These are phyloP conservation scores for Plasmodium coatneyi DNA, from an alignment of 169 alveolate genomes.

Conservation along the genomic window DNA sequence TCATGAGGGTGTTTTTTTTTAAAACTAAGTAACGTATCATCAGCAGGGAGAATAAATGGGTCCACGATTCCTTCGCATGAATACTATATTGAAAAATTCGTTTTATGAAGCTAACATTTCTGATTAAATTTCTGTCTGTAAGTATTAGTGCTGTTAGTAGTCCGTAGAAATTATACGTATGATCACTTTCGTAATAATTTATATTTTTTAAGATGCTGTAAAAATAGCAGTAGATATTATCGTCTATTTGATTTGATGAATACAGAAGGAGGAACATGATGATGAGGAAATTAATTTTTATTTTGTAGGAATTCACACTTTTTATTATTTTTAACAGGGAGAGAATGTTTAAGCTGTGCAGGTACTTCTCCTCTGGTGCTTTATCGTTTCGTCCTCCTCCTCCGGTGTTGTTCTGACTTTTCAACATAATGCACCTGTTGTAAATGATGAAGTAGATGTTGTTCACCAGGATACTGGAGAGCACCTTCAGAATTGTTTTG, in stretches of 20 bases:
- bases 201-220: slow-evolving; percentile 41
- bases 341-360: slow-evolving; percentile 53
- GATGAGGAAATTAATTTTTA: slow-evolving; percentile 49
- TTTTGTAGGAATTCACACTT: slow-evolving; percentile 54
- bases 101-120: slow-evolving; percentile 56
- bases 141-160: slow-evolving; percentile 38
- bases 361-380: slow-evolving; percentile 19
- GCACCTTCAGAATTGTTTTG: slow-evolving; percentile 29
- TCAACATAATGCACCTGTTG: slow-evolving; percentile 1
- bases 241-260: slow-evolving; percentile 55
- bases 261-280: slow-evolving; percentile 51
- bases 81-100: slow-evolving; percentile 65
- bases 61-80: slow-evolving; percentile 48
- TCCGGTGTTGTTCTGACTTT: background rate
- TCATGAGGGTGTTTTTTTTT: slow-evolving; percentile 24
- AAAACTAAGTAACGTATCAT: slow-evolving; percentile 54
- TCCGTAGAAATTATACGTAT: slow-evolving; percentile 49
- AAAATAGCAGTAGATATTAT: slow-evolving; percentile 46
- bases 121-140: slow-evolving; percentile 47
- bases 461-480: slow-evolving; percentile 59
- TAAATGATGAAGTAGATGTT: slow-evolving; percentile 55
- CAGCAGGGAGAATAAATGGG: slow-evolving; percentile 39
- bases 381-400: background rate
- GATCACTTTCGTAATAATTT: slow-evolving; percentile 65
- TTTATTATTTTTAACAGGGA: slow-evolving; percentile 57